A percentile compares a stretch with the other conserved stretches of the same genome.
phyloP scores from a whole-genome alignment of 2,329 filamentous ascomycete genomes.

The Allantophomopsis cytisporea region DNA sequence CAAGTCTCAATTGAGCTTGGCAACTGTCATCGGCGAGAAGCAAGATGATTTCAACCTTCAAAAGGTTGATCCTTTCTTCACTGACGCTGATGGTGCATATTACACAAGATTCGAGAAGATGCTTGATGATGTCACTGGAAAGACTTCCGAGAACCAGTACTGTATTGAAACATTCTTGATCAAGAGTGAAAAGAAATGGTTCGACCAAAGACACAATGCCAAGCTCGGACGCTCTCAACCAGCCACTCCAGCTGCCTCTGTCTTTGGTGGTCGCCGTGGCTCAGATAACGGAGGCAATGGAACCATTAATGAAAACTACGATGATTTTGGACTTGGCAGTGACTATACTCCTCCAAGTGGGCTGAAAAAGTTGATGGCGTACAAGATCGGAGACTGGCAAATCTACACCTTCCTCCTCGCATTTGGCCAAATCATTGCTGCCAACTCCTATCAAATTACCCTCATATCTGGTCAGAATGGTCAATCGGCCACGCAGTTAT shows the following conservation, averaged over 20 bases:
- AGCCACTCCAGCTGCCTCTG: neutral
- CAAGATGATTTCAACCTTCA: slow-evolving; percentile 44
- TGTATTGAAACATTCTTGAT: slow-evolving; percentile 54
- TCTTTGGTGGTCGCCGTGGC: neutral
- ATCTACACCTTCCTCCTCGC: slow-evolving; percentile 48
- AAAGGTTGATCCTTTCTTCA: slow-evolving; percentile 55
- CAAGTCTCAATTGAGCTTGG: slow-evolving; percentile 28
- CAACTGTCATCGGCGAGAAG: slow-evolving; percentile 44
- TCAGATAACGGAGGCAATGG: neutral
- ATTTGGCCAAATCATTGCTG: slow-evolving; percentile 45
- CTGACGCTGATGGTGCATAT: slow-evolving; percentile 47
- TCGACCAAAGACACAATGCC: slow-evolving; percentile 40
- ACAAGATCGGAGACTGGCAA: slow-evolving; percentile 49
- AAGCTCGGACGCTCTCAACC: slow-evolving; percentile 29
- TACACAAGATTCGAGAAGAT: slow-evolving; percentile 42
- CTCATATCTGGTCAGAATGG: slow-evolving; percentile 50
- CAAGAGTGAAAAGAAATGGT: slow-evolving; percentile 56
- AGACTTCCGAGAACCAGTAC: slow-evolving; percentile 40
- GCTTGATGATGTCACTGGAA: slow-evolving; percentile 35
- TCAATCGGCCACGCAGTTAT: slow-evolving; percentile 42
- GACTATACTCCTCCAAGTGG: slow-evolving; percentile 40
- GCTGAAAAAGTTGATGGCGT: slow-evolving; percentile 37
- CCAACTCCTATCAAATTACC: slow-evolving; percentile 55
- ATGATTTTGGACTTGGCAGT: slow-evolving; percentile 38
- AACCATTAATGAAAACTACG: slow-evolving; percentile 19